Base-by-base conservation (phyloP, 2,329 filamentous ascomycete species). In the Ceratocystis destructans region DNA sequence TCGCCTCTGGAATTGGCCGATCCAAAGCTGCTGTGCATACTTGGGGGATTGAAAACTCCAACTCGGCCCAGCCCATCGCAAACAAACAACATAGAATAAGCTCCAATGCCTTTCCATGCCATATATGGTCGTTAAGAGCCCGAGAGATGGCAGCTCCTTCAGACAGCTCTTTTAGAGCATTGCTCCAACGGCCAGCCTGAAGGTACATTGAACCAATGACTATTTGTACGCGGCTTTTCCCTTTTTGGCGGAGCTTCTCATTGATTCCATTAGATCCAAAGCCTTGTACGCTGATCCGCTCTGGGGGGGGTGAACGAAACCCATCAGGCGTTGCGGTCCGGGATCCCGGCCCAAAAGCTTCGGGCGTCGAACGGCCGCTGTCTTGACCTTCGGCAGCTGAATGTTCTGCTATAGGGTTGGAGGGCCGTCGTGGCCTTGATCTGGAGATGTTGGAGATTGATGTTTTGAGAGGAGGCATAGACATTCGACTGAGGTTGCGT, bases 21-120 rank as follows among this genome's bases (percentile, higher is more conserved):
- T 84, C 82, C 28, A 77, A 82, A 69, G 73, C 78, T 66, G 76
- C 79, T 70, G 76, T 77, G 69, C 83, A 82, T 17, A 87, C 75
- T 8, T 77, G 74, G 1, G 84, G 84, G n/a, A 94, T 82, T 71
- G 87, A 82, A 71, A 97, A 97, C 72, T 94, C 88, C 71, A 93
- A 80, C 3, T 87, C 88, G 45, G 87, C 83, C 89, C 91, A 96
- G 37, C 86, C 88, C 69, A 96, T 84, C 71, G 97, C 83, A 50
- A 97, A 73, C 70, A 97, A 81, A 72, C 88, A 90, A 31, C 96
- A 81, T 61, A 94, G 78, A 68, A 96, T 89, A 33, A 92, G 85
- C 73, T 99, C 95, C 22, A 99, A 79, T 0, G 90, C 92, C 76
- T 97, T 97, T 20, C 89, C 94, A 76, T 96, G 90, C 93, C 94